phyloP scores from a whole-genome alignment of 23 red algal species.

The Gracilaria domingensis region DNA sequence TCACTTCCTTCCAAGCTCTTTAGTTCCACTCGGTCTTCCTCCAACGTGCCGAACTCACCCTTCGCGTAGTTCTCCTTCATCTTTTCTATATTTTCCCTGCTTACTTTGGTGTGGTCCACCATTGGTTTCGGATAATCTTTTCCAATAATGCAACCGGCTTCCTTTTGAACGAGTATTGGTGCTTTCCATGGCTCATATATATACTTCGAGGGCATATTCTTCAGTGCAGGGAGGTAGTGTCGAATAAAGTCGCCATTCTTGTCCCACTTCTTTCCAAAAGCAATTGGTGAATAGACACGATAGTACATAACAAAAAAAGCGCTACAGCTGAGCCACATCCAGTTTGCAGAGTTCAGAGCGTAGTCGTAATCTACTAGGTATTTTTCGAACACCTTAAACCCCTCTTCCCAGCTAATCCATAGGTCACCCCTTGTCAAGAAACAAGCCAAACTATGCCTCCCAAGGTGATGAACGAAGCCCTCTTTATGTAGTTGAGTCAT shows the following conservation, averaged over 20 bases:
- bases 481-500: slow-evolving; percentile 91
- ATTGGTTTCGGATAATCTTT: slow-evolving; percentile 93
- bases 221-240: slow-evolving; percentile 91
- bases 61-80: slow-evolving; percentile 77
- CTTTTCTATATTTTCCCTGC: slow-evolving; percentile 83
- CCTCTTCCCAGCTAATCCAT: slow-evolving; percentile 95
- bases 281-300: slow-evolving; percentile 94
- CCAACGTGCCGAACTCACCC: slow-evolving; percentile 29
- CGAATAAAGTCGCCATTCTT: slow-evolving; percentile 79
- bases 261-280: slow-evolving; percentile 84
- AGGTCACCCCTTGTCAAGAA: slow-evolving; percentile 97
- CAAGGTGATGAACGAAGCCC: slow-evolving; percentile 96
- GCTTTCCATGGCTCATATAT: slow-evolving; percentile 97
- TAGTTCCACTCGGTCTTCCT: neutral
- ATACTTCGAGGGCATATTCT: slow-evolving; percentile 86
- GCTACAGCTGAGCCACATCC: slow-evolving; percentile 97
- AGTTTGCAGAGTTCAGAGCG: slow-evolving; percentile 92
- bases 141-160: slow-evolving; percentile 83
- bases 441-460: slow-evolving; percentile 96
- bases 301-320: slow-evolving; percentile 97
- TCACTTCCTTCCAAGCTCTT: neutral
- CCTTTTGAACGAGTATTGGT: slow-evolving; percentile 68
- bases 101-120: slow-evolving; percentile 82
- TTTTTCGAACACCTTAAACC: slow-evolving; percentile 83
- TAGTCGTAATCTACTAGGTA: slow-evolving; percentile 92